Evolutionary conservation across 352 stramenopile species (phyloP).

Genomic region (Phytophthora hibernalis): DNA sequence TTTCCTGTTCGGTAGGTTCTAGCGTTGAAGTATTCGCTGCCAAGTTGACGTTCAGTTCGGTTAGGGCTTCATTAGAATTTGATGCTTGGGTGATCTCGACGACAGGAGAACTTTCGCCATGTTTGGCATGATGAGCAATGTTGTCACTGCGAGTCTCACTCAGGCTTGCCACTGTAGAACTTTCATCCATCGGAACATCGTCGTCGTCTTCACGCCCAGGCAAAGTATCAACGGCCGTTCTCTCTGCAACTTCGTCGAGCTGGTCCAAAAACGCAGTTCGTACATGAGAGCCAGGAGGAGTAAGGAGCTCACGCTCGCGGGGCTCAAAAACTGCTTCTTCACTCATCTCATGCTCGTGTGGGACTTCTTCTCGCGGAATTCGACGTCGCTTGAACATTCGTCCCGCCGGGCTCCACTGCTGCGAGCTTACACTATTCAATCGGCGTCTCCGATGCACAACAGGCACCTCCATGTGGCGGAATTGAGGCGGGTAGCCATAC

Average conservation of each 20-base stretch:
- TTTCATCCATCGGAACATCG: slow-evolving; percentile 19
- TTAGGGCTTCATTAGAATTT: not conserved
- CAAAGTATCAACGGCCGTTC: slow-evolving; percentile 1
- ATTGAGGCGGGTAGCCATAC: slow-evolving; percentile 34
- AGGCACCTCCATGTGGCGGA: slow-evolving; percentile 24
- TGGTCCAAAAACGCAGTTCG: slow-evolving; percentile 16
- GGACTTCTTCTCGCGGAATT: slow-evolving; percentile 17
- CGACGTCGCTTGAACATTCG: slow-evolving; percentile 39
- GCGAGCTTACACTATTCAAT: slow-evolving; percentile 34
- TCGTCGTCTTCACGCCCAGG: not conserved
- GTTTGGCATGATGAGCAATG: not conserved
- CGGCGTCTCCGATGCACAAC: slow-evolving; percentile 26
- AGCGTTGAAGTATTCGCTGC: not conserved
- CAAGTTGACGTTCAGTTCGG: not conserved
- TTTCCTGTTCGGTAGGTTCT: slow-evolving; percentile 10
- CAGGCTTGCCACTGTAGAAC: slow-evolving; percentile 3
- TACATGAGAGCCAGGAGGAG: slow-evolving; percentile 1
- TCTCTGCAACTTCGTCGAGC: slow-evolving; percentile 24
- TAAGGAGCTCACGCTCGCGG: slow-evolving; percentile 6
- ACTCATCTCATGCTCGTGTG: slow-evolving; percentile 14
- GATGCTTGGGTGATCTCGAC: slow-evolving; percentile 4
- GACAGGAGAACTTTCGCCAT: not conserved
- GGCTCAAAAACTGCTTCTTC: slow-evolving; percentile 12
- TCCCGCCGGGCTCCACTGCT: slow-evolving; percentile 26
- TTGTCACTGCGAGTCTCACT: slow-evolving; percentile 16